Percentiles rank a stretch among this genome's conserved stretches.
Conservation (phyloP, 345 rosid genomes). For the Physaria fendleri region DNA sequence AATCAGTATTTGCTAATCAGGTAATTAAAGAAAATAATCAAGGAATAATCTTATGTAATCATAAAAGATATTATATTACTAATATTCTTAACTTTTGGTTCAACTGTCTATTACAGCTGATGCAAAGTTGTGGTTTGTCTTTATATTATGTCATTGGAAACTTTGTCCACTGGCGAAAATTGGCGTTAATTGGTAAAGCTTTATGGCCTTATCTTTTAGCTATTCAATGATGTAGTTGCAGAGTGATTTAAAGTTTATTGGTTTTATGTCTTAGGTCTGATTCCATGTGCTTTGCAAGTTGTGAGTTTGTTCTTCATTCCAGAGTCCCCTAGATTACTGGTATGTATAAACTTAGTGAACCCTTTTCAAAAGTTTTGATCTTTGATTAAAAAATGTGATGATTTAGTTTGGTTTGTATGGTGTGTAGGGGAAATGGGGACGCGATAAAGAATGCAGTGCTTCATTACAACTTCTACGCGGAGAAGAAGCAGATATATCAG, state of each 20-base stretch:
- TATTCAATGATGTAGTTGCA: no score
- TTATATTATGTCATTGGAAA: constrained; percentile 30
- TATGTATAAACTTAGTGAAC: constrained; percentile 6
- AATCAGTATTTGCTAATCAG: no score
- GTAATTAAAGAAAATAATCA: background rate
- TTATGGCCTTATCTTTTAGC: background rate
- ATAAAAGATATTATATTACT: no score
- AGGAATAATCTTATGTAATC: no score
- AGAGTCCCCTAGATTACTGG: constrained; percentile 56
- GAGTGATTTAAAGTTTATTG: no score
- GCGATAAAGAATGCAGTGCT: constrained; percentile 43
- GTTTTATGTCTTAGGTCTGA: constrained; percentile 12
- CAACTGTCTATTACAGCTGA: constrained; percentile 17
- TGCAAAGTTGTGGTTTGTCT: constrained; percentile 31
- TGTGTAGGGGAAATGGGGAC: constrained; percentile 41
- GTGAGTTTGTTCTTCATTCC: constrained; percentile 43
- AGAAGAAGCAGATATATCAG: constrained; percentile 40
- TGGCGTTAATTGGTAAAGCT: constrained; percentile 33
- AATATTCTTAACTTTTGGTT: background rate
- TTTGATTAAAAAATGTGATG: no score
- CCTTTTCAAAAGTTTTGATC: background rate
- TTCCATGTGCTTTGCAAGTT: constrained; percentile 37
- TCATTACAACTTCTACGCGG: constrained; percentile 50
- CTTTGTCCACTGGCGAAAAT: constrained; percentile 30
- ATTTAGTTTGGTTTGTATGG: background rate